Evolutionary conservation across 441 rosid genomes (phyloP), one percentile per base, ranked within the genome.

Genomic region (Erodium chrysanthum): DNA sequence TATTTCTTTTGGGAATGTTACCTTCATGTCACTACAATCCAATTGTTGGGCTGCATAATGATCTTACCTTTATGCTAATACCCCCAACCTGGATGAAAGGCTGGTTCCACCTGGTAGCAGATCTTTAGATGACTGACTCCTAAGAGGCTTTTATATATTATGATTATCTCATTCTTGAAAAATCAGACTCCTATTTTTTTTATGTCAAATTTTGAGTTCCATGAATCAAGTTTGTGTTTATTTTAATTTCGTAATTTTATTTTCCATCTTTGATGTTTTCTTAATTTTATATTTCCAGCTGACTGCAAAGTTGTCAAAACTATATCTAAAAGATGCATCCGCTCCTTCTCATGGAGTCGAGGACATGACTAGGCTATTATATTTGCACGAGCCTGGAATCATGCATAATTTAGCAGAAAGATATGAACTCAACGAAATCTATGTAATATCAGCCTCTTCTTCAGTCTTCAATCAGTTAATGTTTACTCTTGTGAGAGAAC

Each of bases 271-370:
- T 52, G 23, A 7, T 18, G 22, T 52, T 52, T 56, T 58, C 62
- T 58, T 58, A 58, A 20, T 59, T 59, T 59, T 12, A 21, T 23
- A 64, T 54, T 70, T n/a, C 18, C 74, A 92, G 98, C 61, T 93
- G 63, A 83, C 83, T 33, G 86, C 88, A 64, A 82, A 77, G 44
- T 70, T 93, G 71, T 84, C 96, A 27, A 86, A 84, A 77, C 66
- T 91, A 78, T 88, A 88, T 73, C 96, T 97, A 21, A 93, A 89
- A 59, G 97, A 93, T 69, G 74, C 81, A 76, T 97, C 91, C 81
- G 96, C 97, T 76, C 95, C 97, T 46, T 84, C 97, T 20, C 97
- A 93, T 52, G 98, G 98, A 63, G 96, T 93, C 70, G 97, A 91
- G 83, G 98, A 91, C 82, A 93, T 93, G 98, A 91, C 97, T 69